A percentile compares a stretch with the other conserved stretches of the same genome.
Evolutionary conservation across 495 filamentous ascomycete genomes (phyloP).

Genomic region (Staphylotrichum longicolle): DNA sequence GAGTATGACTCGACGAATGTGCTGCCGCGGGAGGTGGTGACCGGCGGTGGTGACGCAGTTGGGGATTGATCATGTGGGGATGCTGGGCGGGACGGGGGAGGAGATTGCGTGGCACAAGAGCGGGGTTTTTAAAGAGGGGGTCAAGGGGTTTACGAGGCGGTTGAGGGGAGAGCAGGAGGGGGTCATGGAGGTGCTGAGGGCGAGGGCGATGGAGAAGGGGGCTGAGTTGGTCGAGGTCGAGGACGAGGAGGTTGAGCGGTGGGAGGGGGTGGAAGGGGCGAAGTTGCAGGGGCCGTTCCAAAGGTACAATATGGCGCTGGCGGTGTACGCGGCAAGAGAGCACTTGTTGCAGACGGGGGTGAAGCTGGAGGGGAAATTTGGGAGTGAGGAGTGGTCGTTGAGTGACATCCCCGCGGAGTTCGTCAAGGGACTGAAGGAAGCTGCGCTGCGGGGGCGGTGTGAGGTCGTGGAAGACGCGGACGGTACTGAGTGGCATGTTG

Average conservation of each 20-base stretch:
- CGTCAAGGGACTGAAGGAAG: constrained; percentile 61
- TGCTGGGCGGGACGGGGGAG: constrained; percentile 48
- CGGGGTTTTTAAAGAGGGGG: constrained; percentile 47
- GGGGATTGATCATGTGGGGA: constrained; percentile 50
- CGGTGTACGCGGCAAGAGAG: constrained; percentile 40
- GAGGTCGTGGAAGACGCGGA: constrained; percentile 59
- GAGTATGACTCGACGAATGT: constrained; percentile 54
- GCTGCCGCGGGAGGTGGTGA: constrained; percentile 34
- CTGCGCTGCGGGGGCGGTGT: constrained; percentile 69
- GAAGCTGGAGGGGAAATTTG: constrained; percentile 25
- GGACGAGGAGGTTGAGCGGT: constrained; percentile 37
- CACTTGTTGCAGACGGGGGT: constrained; percentile 32
- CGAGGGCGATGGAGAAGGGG: constrained; percentile 40
- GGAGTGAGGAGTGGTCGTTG: constrained; percentile 17
- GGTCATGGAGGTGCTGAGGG: constrained; percentile 41
- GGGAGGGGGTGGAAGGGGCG: constrained; percentile 36
- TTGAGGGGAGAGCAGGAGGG: constrained; percentile 21
- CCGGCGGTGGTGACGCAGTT: constrained; percentile 44
- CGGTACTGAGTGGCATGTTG: constrained; percentile 72
- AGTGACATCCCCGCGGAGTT: constrained; percentile 49
- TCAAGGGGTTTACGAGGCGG: constrained; percentile 40
- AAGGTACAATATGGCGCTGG: constrained; percentile 47
- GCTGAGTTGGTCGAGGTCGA: constrained; percentile 34
- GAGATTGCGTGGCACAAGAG: constrained; percentile 56
- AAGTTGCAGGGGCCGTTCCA: constrained; percentile 44